Base-by-base conservation (phyloP, 768 basidiomycete species). In the Lactifluus volemus region DNA sequence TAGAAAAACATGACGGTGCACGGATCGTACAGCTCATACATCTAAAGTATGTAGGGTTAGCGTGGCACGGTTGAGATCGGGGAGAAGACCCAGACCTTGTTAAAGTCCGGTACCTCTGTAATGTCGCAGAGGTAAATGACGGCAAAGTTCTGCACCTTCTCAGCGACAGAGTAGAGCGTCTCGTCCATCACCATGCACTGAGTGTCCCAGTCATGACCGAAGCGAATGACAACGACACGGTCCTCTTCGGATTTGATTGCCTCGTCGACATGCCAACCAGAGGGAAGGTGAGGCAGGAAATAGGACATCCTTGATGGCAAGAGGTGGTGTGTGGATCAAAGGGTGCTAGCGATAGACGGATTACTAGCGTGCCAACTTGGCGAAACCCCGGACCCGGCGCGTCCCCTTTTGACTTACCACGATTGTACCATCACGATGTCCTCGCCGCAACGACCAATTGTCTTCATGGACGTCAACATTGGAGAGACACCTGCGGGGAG, bases 111-210 rank as follows among this genome's bases (percentile, higher is more conserved):
- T 0, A 98, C 96, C 63, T 93, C 86, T 0, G 92, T 97, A 69
- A 97, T 98, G 72, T 99, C 96, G 21, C 86, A 84, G 12, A 97
- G 78, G 70, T 98, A 98, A 65, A 98, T 92, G 68, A 98, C 93
- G 8, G 95, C 94, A 73, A 96, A 98, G 76, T 99, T 98, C 78
- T 98, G 94, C 5, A 98, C 93, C 73, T 92, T 95, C 75, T 98
- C 97, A 0, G 89, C 88, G 47, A 97, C 88, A 1, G 83, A 79
- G 72, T 93, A 89, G 10, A 98, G 83, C 1, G 93, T 96, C 73
- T 98, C 96, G 77, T 98, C 97, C 94, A 98, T 97, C 17, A 86
- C 89, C 97, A 98, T 98, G 76, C 96, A 98, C 66, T 97, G 87
- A 0, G 80, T 75, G 72, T 98, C 92, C 85, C 86, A 88, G 72